Evolutionary conservation across 106 monocot genomes (phyloP).

Genomic region (Vanilla planifolia): DNA sequence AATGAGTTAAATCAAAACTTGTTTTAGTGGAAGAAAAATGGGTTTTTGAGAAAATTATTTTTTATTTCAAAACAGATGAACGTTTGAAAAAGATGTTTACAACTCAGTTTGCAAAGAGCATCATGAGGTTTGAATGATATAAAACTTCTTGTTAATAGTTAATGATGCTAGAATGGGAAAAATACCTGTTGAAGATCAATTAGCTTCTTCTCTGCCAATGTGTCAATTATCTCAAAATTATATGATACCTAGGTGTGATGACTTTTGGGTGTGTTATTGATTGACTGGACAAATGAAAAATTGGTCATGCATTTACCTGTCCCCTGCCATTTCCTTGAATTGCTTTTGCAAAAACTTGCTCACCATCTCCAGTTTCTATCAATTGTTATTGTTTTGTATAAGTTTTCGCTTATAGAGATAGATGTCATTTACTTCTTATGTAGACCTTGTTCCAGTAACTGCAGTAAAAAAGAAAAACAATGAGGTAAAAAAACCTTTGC

Average conservation of each 20-base stretch:
- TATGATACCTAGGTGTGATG: neutral
- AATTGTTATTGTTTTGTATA: constrained; percentile 13
- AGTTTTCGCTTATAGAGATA: neutral
- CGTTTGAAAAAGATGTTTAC: no score
- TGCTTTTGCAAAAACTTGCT: constrained; percentile 51
- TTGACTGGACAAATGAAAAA: no score
- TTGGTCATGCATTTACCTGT: constrained; percentile 21
- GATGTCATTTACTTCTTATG: constrained; percentile 36
- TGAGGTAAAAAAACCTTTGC: neutral
- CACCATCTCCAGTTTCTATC: constrained; percentile 64
- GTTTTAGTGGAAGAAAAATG: neutral
- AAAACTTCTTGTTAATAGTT: no score
- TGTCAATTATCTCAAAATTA: constrained; percentile 43
- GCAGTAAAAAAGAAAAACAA: constrained; percentile 6
- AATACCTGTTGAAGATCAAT: constrained; percentile 64
- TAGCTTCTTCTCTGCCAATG: constrained; percentile 58
- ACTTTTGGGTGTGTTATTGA: neutral
- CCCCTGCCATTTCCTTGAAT: constrained; percentile 52
- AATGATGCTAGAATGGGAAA: no score
- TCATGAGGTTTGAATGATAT: no score
- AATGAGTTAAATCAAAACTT: no score
- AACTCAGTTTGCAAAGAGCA: no score
- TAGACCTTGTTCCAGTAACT: constrained; percentile 55
- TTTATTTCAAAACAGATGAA: neutral
- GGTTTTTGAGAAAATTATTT: neutral